A percentile compares a stretch with the other conserved stretches of the same genome.
Conservation (phyloP, 2,329 filamentous ascomycete genomes). For the Xylariaceae sp. region DNA sequence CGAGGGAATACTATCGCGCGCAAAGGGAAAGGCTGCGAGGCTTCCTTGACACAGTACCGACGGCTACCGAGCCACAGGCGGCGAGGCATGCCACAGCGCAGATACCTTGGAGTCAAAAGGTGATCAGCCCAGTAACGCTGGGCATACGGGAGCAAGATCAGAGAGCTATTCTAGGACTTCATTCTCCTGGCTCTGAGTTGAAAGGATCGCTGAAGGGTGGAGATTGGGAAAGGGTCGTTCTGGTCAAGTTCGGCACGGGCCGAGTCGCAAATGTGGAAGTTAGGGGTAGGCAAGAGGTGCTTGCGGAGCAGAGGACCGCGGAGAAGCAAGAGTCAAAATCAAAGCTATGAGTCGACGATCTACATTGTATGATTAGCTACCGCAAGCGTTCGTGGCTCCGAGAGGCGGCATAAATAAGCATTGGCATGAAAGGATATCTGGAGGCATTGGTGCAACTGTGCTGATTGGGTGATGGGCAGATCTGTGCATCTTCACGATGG, state of each 20-base stretch:
- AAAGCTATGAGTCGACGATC: conserved; percentile 2
- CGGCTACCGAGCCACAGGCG: conserved; percentile 31
- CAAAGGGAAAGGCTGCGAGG: conserved; percentile 50
- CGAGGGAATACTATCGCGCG: conserved; percentile 32
- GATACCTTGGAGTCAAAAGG: conserved; percentile 56
- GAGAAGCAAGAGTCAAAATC: background rate
- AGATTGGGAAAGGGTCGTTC: conserved; percentile 55
- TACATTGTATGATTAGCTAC: no score
- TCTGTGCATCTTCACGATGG: no score
- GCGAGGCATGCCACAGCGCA: conserved; percentile 36
- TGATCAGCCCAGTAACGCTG: conserved; percentile 52
- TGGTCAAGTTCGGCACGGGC: conserved; percentile 49
- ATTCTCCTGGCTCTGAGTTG: conserved; percentile 54
- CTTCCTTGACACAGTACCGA: conserved; percentile 46
- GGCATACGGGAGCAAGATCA: conserved; percentile 42
- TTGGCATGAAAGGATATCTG: no score
- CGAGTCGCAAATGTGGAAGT: conserved; percentile 53
- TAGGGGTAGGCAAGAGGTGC: conserved; percentile 42
- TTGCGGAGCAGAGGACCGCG: conserved; percentile 37
- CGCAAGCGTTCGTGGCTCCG: no score
- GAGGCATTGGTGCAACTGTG: no score
- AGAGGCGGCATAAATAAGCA: no score
- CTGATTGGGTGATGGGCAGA: no score
- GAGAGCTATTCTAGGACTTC: conserved; percentile 50
- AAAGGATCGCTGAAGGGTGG: conserved; percentile 44